Percentiles rank a stretch among this genome's conserved stretches.
These are phyloP conservation scores for Arthrobotrys iridis DNA, from an alignment of 2,329 filamentous ascomycete species.

Conservation along the genomic window DNA sequence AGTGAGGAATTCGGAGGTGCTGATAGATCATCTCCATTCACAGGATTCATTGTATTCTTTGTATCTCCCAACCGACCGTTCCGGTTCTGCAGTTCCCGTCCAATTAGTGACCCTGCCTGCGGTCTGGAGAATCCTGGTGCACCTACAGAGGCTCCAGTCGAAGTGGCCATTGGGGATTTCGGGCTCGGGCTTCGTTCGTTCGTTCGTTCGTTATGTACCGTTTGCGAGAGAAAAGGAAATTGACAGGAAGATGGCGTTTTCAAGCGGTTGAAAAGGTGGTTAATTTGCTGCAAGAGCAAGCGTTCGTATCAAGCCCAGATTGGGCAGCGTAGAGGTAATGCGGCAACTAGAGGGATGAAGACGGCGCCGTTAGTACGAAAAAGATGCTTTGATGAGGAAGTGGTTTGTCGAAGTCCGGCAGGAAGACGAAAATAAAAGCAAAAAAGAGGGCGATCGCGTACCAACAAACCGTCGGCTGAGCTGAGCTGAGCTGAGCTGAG, in stretches of 20 bases:
- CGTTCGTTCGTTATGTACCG: slow-evolving; percentile 21
- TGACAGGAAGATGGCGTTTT: background rate
- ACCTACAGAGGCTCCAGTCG: slow-evolving; percentile 43
- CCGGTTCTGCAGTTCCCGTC: slow-evolving; percentile 28
- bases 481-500: slow-evolving; percentile 49
- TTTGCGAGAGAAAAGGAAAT: background rate
- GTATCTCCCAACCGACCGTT: slow-evolving; percentile 49
- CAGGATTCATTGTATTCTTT: slow-evolving; percentile 18
- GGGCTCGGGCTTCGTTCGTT: background rate
- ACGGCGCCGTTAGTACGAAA: slow-evolving; percentile 58
- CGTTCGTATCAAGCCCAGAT: slow-evolving; percentile 35
- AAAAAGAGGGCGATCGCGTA: slow-evolving; percentile 38
- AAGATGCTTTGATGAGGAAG: background rate
- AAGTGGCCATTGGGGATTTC: slow-evolving; percentile 43
- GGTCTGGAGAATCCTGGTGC: background rate
- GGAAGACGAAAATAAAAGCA: slow-evolving; percentile 18
- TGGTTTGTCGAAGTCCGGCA: slow-evolving; percentile 25
- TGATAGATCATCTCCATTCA: slow-evolving; percentile 39
- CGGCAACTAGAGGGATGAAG: slow-evolving; percentile 5
- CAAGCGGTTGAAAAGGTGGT: background rate
- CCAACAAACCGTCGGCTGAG: slow-evolving; percentile 46
- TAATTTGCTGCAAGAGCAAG: background rate
- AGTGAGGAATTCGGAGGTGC: slow-evolving; percentile 37
- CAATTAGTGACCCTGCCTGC: slow-evolving; percentile 6
- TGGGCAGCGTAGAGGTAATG: slow-evolving; percentile 19